Conservation (phyloP, 148 eudicot genomes). For the Camellia japonica region DNA sequence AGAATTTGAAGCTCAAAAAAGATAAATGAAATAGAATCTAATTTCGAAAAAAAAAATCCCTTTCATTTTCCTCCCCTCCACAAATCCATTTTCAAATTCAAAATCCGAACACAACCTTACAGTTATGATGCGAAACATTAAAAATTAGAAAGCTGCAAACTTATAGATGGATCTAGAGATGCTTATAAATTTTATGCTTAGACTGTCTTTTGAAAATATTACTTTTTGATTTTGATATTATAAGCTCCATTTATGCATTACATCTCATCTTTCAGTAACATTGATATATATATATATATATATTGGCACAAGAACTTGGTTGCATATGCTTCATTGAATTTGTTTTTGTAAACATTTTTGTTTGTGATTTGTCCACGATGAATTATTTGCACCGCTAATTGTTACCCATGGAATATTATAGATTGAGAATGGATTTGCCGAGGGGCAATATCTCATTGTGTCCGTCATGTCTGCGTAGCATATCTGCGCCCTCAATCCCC, state of each 20-base stretch:
- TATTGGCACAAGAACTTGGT: not conserved
- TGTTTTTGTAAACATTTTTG: not conserved
- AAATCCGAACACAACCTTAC: not conserved
- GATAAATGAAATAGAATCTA: too few relatives aligned
- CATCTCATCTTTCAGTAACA: not conserved
- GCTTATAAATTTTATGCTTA: not conserved
- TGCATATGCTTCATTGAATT: not conserved
- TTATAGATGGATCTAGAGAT: too few relatives aligned
- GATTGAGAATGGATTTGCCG: constrained; percentile 58
- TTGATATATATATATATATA: not conserved
- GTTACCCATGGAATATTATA: constrained; percentile 14
- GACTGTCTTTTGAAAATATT: not conserved
- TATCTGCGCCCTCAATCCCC: constrained; percentile 43
- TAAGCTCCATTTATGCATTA: not conserved
- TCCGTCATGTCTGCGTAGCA: constrained; percentile 62
- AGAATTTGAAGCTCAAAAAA: not conserved
- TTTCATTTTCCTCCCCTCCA: too few relatives aligned
- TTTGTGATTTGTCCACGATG: not conserved
- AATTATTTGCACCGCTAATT: not conserved
- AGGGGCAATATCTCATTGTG: constrained; percentile 60
- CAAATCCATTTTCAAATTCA: too few relatives aligned
- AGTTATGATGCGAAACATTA: not conserved
- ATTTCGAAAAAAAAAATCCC: too few relatives aligned
- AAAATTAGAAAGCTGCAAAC: not conserved
- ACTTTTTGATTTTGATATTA: not conserved